Conservation (phyloP, 73 alveolate species). For the Stentor roeselii region DNA sequence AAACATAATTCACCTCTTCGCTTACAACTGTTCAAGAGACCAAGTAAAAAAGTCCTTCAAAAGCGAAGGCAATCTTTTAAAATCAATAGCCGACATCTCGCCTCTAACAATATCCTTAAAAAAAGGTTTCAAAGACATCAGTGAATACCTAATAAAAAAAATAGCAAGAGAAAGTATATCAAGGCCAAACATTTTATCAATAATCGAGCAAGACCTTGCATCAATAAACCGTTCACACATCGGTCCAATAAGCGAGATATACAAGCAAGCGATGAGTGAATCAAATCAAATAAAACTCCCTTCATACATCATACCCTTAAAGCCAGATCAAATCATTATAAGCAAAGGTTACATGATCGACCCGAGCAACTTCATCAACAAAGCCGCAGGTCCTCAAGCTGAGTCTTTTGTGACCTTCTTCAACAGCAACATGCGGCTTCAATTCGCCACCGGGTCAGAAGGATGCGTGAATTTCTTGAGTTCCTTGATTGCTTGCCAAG, state of each 20-base stretch:
- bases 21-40: not conserved
- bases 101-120: constrained; percentile 10
- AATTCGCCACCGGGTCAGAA: not conserved
- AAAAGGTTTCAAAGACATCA: not conserved
- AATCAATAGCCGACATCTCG: not conserved
- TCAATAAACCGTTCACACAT: not conserved
- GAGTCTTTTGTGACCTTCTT: not conserved
- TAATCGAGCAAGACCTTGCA: not conserved
- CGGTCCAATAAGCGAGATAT: not conserved
- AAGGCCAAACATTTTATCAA: not conserved
- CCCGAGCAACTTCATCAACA: not conserved
- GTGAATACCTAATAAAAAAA: constrained; percentile 5
- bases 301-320: not conserved
- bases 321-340: not conserved
- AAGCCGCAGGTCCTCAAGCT: not conserved
- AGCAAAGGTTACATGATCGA: not conserved
- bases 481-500: not conserved
- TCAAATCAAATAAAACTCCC: not conserved
- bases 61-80: constrained; percentile 4
- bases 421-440: not conserved
- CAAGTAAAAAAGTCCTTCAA: not conserved
- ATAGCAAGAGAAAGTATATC: not conserved
- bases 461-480: not conserved
- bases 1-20: constrained; percentile 14
- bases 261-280: not conserved